These are phyloP conservation scores for Podila epicladia DNA, from an alignment of 192 early-diverging fungal genomes.

Conservation along the genomic window DNA sequence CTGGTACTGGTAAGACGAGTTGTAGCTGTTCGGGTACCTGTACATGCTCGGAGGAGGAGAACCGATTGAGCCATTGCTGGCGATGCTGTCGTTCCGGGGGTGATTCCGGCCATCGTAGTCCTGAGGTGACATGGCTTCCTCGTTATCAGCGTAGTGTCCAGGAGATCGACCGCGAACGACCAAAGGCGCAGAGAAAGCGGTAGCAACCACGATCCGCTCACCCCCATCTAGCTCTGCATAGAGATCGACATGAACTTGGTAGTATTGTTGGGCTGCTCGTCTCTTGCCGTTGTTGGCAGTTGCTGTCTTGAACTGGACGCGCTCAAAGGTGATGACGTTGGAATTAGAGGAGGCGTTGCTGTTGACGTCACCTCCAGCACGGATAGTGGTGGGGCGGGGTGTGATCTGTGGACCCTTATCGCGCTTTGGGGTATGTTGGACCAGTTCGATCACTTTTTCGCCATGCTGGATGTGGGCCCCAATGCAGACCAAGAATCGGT, in stretches of 20 bases:
- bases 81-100: conserved; percentile 43
- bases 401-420: conserved; percentile 92
- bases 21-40: conserved; percentile 33
- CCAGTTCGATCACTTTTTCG: conserved; percentile 81
- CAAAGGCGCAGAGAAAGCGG: conserved; percentile 78
- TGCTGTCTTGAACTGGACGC: conserved; percentile 97
- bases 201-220: conserved; percentile 67
- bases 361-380: conserved; percentile 69
- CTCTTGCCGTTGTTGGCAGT: conserved; percentile 97
- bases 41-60: conserved; percentile 27
- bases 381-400: conserved; percentile 66
- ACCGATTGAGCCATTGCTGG: conserved; percentile 17
- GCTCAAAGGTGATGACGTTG: conserved; percentile 82
- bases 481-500: conserved; percentile 80
- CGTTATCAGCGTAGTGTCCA: conserved; percentile 88
- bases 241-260: conserved; percentile 83
- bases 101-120: not conserved
- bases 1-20: conserved; percentile 41
- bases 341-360: conserved; percentile 43
- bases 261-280: conserved; percentile 95
- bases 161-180: conserved; percentile 95
- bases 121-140: conserved; percentile 18
- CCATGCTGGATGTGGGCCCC: conserved; percentile 76
- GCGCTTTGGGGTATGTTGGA: conserved; percentile 91
- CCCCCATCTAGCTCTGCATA: conserved; percentile 76